Evolutionary conservation across 2,329 filamentous ascomycete genomes (phyloP), one percentile per base, ranked within the genome.

Genomic region (Pseudocercospora crystallina): DNA sequence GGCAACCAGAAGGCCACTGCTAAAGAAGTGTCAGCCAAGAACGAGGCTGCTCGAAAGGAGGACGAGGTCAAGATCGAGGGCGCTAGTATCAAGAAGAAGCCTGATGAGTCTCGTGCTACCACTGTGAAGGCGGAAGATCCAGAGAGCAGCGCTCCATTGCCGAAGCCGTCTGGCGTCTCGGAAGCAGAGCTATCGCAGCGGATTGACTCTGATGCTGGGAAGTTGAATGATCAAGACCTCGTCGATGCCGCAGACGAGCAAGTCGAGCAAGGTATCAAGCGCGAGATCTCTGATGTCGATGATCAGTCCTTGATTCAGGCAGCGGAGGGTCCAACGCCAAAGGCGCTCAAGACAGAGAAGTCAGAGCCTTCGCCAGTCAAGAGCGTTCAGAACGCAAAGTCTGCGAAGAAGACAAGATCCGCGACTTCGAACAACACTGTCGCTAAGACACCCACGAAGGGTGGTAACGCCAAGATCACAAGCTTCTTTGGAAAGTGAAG

Each of bases 391-490:
- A 17, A 48, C 40, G 43, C 56, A 52, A 38, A 52, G 29, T 12
- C 39, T 44, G 15, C 51, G 51, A 35, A 70, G 59, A 80, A 79
- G 66, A 75, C 71, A 40, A 74, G 76, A 58, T 83, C 80, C 66
- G 80, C 81, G 31, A 82, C 79, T 5, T 80, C 73, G 57, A 84
- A 84, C 61, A 68, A 72, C 32, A 78, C 71, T 44, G 68, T 72
- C 37, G 63, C 70, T 37, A 79, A 78, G 62, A 73, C 68, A 15
- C 69, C 69, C 56, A 71, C 66, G 34, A 80, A 75, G 51, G 53
- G 60, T 43, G 77, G 79, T 12, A 82, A 76, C 49, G 75, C 79
- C 59, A 79, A 78, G 64, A 82, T 83, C 51, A 82, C 80, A 32
- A 77, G 69, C 62, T 82, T 82, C 64, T 82, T 83, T 64, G 71